phyloP scores from a whole-genome alignment of 164 flowering plant genomes.

The Dillenia suffruticosa region DNA sequence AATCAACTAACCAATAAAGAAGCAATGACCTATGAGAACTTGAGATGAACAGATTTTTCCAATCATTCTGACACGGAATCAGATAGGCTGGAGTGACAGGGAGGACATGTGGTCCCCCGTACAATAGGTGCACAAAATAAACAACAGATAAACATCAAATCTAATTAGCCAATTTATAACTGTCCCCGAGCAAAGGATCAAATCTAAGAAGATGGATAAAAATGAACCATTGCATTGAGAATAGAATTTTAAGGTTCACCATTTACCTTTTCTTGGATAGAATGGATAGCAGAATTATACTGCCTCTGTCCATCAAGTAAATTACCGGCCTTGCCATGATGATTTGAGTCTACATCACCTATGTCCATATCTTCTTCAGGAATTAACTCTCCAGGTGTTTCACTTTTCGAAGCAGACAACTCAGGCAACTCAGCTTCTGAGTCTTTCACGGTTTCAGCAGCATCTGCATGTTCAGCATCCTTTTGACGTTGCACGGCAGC shows the following conservation, averaged over 20 bases:
- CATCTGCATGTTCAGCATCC: slow-evolving; percentile 62
- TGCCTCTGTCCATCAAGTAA: slow-evolving; percentile 95
- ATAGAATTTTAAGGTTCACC: neutral
- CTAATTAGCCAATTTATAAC: too few relatives aligned
- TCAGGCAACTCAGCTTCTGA: slow-evolving; percentile 53
- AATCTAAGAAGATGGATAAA: too few relatives aligned
- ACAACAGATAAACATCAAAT: too few relatives aligned
- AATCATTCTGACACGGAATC: too few relatives aligned
- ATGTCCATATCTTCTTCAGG: slow-evolving; percentile 48
- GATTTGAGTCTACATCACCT: slow-evolving; percentile 42
- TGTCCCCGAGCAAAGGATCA: too few relatives aligned
- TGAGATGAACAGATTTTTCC: too few relatives aligned
- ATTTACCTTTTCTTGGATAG: slow-evolving; percentile 89
- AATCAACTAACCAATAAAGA: too few relatives aligned
- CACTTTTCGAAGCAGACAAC: slow-evolving; percentile 40
- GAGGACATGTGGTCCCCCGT: too few relatives aligned
- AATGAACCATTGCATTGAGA: too few relatives aligned
- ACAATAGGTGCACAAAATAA: too few relatives aligned
- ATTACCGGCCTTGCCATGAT: slow-evolving; percentile 53
- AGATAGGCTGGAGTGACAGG: too few relatives aligned
- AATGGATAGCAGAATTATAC: slow-evolving; percentile 86
- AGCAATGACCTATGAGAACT: too few relatives aligned
- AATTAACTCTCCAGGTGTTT: slow-evolving; percentile 30
- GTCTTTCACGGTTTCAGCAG: slow-evolving; percentile 48
- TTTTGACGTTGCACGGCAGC: slow-evolving; percentile 98